Conservation (phyloP, 2,329 filamentous ascomycete species). For the Tolypocladium tundrense region DNA sequence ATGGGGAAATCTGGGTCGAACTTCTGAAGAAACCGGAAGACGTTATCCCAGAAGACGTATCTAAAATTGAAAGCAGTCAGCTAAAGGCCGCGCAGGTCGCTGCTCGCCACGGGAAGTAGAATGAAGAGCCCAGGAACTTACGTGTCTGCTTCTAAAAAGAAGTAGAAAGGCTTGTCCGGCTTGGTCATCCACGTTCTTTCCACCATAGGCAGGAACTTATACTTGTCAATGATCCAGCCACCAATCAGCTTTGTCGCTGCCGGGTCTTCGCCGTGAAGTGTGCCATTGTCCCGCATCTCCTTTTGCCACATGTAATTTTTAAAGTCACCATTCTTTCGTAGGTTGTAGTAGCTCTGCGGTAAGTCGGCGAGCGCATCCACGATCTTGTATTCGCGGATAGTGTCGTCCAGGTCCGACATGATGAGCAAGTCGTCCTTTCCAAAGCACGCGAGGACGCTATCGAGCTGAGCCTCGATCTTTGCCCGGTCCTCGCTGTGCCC, state of each 20-base stretch:
- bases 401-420: slow-evolving; percentile 40
- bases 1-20: neutral
- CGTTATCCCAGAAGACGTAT: neutral
- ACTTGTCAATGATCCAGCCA: neutral
- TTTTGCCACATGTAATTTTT: neutral
- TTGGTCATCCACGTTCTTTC: slow-evolving; percentile 36
- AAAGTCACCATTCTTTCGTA: neutral
- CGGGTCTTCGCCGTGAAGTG: neutral
- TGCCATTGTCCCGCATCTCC: neutral
- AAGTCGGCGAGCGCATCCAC: slow-evolving; percentile 29
- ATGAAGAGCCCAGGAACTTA: slow-evolving; percentile 16
- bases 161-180: slow-evolving; percentile 40
- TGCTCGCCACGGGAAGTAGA: too few species aligned
- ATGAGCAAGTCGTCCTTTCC: slow-evolving; percentile 29
- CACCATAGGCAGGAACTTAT: slow-evolving; percentile 30
- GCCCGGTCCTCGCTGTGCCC: neutral
- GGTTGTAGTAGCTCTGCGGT: neutral
- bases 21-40: neutral
- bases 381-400: slow-evolving; percentile 28
- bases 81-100: neutral
- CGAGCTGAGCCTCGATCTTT: slow-evolving; percentile 30
- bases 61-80: neutral
- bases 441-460: slow-evolving; percentile 42
- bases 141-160: slow-evolving; percentile 47
- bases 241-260: neutral